A percentile compares a stretch with the other conserved stretches of the same genome.
These are phyloP conservation scores for Meyerozyma elateridarum DNA, from an alignment of 1,139 yeast species.

Conservation along the genomic window DNA sequence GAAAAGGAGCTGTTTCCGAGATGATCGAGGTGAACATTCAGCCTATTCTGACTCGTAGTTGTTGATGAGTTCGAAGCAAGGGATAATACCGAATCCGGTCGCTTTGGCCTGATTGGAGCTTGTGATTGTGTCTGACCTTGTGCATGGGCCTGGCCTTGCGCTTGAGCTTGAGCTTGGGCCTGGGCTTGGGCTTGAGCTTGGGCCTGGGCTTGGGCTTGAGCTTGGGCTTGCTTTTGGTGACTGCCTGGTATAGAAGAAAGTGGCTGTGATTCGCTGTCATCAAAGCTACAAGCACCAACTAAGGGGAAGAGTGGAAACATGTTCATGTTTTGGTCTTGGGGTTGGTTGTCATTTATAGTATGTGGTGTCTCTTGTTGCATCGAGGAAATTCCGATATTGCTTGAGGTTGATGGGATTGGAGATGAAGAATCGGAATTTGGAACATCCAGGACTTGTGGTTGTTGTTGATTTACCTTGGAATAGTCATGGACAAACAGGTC, in stretches of 20 bases:
- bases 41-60: constrained; percentile 13
- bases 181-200: constrained; percentile 8
- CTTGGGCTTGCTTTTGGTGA: constrained; percentile 7
- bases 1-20: constrained; percentile 19
- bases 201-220: constrained; percentile 6
- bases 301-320: constrained; percentile 52
- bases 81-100: constrained; percentile 43
- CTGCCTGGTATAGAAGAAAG: constrained; percentile 25
- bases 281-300: constrained; percentile 43
- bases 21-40: constrained; percentile 8
- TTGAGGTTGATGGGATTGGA: constrained; percentile 4
- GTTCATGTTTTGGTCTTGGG: constrained; percentile 12
- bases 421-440: constrained; percentile 4
- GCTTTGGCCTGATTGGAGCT: constrained; percentile 25
- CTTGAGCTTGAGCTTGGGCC: constrained; percentile 7
- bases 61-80: constrained; percentile 38
- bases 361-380: constrained; percentile 2
- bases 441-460: constrained; percentile 4
- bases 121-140: constrained; percentile 3
- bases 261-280: constrained; percentile 33
- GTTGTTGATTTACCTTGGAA: constrained; percentile 5
- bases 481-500: constrained; percentile 7
- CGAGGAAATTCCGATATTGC: constrained; percentile 1
- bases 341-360: not conserved
- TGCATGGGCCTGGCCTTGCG: constrained; percentile 5